Conservation (phyloP, 768 basidiomycete species). For the Naganishia vishniacii region DNA sequence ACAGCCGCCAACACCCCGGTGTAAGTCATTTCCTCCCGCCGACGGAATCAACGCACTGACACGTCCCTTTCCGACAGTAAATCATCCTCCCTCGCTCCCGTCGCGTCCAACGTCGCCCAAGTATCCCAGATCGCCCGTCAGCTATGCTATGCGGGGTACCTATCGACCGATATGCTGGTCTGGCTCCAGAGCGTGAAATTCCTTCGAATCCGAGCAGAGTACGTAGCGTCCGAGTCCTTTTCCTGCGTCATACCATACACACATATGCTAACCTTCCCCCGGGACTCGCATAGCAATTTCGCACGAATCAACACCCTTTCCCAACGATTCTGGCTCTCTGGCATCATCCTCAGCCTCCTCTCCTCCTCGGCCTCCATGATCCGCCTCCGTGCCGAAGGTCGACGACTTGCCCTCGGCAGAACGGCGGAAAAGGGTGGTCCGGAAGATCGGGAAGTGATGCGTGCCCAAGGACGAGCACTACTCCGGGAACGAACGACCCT, state of each 20-base stretch:
- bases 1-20: slow-evolving; percentile 54
- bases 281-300: slow-evolving; percentile 58
- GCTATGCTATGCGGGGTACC: slow-evolving; percentile 80
- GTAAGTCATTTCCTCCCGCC: slow-evolving; percentile 31
- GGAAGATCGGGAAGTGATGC: slow-evolving; percentile 63
- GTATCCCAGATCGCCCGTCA: slow-evolving; percentile 75
- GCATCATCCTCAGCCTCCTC: slow-evolving; percentile 72
- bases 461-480: slow-evolving; percentile 60
- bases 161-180: slow-evolving; percentile 71
- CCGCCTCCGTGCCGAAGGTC: slow-evolving; percentile 41
- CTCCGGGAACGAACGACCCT: slow-evolving; percentile 58
- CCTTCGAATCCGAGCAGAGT: slow-evolving; percentile 41
- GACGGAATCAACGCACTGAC: too few relatives aligned
- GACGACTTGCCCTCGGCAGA: slow-evolving; percentile 35
- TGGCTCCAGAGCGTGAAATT: slow-evolving; percentile 62
- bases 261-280: slow-evolving; percentile 59
- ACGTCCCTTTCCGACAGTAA: slow-evolving; percentile 33
- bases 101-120: slow-evolving; percentile 59
- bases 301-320: slow-evolving; percentile 62
- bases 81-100: slow-evolving; percentile 51
- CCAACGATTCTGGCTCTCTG: slow-evolving; percentile 81
- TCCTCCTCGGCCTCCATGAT: slow-evolving; percentile 45
- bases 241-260: slow-evolving; percentile 1
- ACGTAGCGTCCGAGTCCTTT: slow-evolving; percentile 11
- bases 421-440: slow-evolving; percentile 39